Conservation (phyloP, 352 stramenopile genomes). For the Elongisporangium anandrum region DNA sequence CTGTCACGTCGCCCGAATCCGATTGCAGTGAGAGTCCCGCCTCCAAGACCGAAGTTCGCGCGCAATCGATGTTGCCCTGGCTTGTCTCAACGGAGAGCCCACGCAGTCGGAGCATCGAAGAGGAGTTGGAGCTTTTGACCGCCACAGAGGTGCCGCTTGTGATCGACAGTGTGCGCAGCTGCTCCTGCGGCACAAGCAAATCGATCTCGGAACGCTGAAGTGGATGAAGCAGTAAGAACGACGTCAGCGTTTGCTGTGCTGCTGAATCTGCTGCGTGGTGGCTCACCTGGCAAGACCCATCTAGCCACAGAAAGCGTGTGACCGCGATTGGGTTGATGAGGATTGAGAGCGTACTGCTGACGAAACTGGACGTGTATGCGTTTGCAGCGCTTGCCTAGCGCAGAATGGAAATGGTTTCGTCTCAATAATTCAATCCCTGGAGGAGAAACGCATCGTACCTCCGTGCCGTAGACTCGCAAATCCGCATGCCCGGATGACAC, state of each 20-base stretch:
- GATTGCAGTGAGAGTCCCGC: constrained; percentile 31
- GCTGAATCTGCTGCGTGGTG: neutral
- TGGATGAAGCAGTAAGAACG: no score
- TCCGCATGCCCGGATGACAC: constrained; percentile 19
- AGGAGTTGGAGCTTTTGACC: constrained; percentile 23
- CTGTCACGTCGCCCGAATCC: constrained; percentile 41
- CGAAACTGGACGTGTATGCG: neutral
- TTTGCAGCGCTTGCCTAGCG: neutral
- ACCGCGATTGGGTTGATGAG: constrained; percentile 18
- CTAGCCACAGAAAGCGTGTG: constrained; percentile 60
- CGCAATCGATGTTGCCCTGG: constrained; percentile 45
- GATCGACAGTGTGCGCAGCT: constrained; percentile 21
- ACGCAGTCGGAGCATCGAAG: constrained; percentile 16
- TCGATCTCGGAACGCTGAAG: constrained; percentile 37
- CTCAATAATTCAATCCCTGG: no score
- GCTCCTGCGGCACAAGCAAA: constrained; percentile 26
- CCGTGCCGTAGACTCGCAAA: constrained; percentile 39
- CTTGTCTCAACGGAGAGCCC: constrained; percentile 32
- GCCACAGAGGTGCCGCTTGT: constrained; percentile 50
- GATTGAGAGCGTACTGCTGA: neutral
- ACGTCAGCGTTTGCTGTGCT: neutral
- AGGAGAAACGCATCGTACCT: constrained; percentile 15
- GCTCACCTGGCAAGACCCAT: constrained; percentile 62
- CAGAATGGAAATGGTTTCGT: no score
- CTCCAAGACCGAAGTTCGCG: constrained; percentile 25